These are phyloP conservation scores for Antonospora locustae DNA, from an alignment of 371 early-diverging fungal species.

Conservation along the genomic window DNA sequence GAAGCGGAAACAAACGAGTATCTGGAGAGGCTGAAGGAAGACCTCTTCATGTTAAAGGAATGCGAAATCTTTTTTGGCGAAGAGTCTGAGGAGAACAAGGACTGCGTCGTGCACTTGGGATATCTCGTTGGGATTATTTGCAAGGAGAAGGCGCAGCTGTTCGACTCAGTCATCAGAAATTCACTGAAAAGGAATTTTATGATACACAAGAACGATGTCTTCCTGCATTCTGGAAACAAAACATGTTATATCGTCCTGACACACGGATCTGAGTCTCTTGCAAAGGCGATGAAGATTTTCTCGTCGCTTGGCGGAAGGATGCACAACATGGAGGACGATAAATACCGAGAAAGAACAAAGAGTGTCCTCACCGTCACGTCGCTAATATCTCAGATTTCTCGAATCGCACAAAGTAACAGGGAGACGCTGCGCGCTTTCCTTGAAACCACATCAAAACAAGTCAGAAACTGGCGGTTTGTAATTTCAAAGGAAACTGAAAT, in stretches of 20 bases:
- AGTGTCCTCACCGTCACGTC: slow-evolving; percentile 27
- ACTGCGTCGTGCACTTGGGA: slow-evolving; percentile 27
- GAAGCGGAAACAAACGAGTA: slow-evolving; percentile 33
- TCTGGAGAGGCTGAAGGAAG: slow-evolving; percentile 30
- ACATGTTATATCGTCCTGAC: slow-evolving; percentile 52
- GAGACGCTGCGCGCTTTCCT: slow-evolving; percentile 33
- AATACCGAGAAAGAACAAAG: slow-evolving; percentile 21
- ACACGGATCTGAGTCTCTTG: slow-evolving; percentile 42
- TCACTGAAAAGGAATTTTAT: slow-evolving; percentile 48
- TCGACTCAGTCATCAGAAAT: slow-evolving; percentile 43
- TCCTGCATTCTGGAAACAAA: slow-evolving; percentile 22
- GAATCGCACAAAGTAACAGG: slow-evolving; percentile 33
- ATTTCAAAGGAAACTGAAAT: slow-evolving; percentile 49
- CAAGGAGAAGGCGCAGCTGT: slow-evolving; percentile 39
- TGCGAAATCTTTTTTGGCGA: slow-evolving; percentile 32
- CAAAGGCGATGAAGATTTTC: slow-evolving; percentile 43
- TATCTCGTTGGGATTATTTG: slow-evolving; percentile 51
- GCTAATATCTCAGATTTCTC: slow-evolving; percentile 37
- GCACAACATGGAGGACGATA: slow-evolving; percentile 17
- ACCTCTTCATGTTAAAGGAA: slow-evolving; percentile 47
- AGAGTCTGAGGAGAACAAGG: slow-evolving; percentile 17
- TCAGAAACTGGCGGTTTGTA: slow-evolving; percentile 40
- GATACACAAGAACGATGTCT: slow-evolving; percentile 36
- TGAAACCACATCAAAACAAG: slow-evolving; percentile 19
- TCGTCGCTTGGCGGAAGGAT: slow-evolving; percentile 45